phyloP scores from a whole-genome alignment of 1,139 yeast genomes.

The Kluyveromyces sp. region DNA sequence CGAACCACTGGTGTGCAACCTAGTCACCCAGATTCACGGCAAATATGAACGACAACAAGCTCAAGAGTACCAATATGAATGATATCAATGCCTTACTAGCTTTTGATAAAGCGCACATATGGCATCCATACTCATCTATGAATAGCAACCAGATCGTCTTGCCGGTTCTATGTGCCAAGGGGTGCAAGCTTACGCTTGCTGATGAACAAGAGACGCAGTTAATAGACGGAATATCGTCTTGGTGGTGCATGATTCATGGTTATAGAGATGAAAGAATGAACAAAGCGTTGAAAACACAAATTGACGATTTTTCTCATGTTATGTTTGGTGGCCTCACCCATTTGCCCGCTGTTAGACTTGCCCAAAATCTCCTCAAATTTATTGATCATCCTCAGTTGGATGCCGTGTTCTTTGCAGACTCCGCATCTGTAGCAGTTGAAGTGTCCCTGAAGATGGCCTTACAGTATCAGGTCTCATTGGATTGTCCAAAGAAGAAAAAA shows the following conservation, averaged over 20 bases:
- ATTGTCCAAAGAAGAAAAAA: constrained; percentile 10
- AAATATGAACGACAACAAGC: neutral
- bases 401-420: constrained; percentile 30
- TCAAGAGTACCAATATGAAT: neutral
- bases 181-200: constrained; percentile 19
- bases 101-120: constrained; percentile 27
- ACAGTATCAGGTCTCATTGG: constrained; percentile 33
- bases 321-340: constrained; percentile 34
- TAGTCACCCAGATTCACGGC: neutral
- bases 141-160: constrained; percentile 25
- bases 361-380: constrained; percentile 19
- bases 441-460: constrained; percentile 45
- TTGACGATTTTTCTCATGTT: constrained; percentile 26
- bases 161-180: constrained; percentile 26
- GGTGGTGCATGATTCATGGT: constrained; percentile 34
- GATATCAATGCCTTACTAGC: constrained; percentile 10
- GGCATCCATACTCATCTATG: constrained; percentile 33
- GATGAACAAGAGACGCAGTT: constrained; percentile 13
- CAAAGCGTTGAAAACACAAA: constrained; percentile 23
- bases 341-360: constrained; percentile 26
- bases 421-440: constrained; percentile 55
- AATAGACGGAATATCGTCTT: constrained; percentile 32
- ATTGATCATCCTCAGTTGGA: constrained; percentile 22
- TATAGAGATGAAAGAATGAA: constrained; percentile 28
- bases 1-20: neutral